Evolutionary conservation across 164 flowering plant genomes (phyloP).

Genomic region (Magnolia sinica): DNA sequence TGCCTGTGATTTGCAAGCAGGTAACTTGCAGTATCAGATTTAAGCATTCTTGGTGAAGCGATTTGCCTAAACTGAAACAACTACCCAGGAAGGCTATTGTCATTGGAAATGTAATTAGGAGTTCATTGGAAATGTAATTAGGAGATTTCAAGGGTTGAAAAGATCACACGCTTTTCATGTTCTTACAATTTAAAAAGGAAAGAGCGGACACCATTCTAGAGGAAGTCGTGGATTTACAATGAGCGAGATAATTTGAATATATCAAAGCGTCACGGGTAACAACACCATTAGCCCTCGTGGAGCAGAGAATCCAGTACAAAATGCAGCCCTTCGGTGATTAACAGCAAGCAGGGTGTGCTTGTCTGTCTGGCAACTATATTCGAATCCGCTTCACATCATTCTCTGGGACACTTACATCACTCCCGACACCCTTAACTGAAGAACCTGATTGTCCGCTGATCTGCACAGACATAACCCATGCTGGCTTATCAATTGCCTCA

Average conservation of each 20-base stretch:
- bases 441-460: constrained; percentile 27
- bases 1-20: too few relatives aligned
- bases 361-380: constrained; percentile 5
- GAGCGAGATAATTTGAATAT: background rate
- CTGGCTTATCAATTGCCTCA: background rate
- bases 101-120: background rate
- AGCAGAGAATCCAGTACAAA: background rate
- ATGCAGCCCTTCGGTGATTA: background rate
- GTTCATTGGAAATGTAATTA: background rate
- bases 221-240: constrained; percentile 12
- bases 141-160: background rate
- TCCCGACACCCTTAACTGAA: constrained; percentile 31
- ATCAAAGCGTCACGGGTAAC: constrained; percentile 4
- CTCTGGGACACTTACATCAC: constrained; percentile 73
- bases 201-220: background rate
- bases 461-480: constrained; percentile 25
- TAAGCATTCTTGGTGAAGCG: background rate
- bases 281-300: background rate
- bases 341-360: background rate
- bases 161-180: background rate
- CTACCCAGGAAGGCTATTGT: background rate
- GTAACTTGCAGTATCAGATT: too few relatives aligned
- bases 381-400: constrained; percentile 62
- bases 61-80: background rate
- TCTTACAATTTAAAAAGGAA: background rate